Percentiles rank a stretch among this genome's conserved stretches.
Evolutionary conservation across 768 basidiomycete genomes (phyloP).

Genomic region (Termitomyces sp.): DNA sequence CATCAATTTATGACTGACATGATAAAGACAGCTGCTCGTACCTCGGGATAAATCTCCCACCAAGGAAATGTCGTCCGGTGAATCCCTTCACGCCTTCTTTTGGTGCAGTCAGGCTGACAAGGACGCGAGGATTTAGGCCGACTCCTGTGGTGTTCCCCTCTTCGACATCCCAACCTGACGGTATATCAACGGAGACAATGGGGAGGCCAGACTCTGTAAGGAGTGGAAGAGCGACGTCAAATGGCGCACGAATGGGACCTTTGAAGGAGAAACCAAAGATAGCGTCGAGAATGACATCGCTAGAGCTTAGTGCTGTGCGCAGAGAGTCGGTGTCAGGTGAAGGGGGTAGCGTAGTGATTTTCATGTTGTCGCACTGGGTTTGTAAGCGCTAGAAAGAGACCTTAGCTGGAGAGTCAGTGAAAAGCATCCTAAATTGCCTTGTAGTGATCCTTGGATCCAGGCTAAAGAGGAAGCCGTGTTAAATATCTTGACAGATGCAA

Average conservation of each 20-base stretch:
- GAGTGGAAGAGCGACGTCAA: slow-evolving; percentile 70
- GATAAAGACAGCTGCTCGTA: slow-evolving; percentile 32
- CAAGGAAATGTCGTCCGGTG: slow-evolving; percentile 85
- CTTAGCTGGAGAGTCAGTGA: neutral
- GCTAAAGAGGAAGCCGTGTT: slow-evolving; percentile 37
- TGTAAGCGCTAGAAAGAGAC: slow-evolving; percentile 58
- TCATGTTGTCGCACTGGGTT: slow-evolving; percentile 86
- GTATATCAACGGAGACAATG: slow-evolving; percentile 93
- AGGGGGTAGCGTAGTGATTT: slow-evolving; percentile 66
- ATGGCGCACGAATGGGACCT: slow-evolving; percentile 86
- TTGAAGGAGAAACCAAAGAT: slow-evolving; percentile 99
- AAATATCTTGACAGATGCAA: neutral
- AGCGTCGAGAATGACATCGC: slow-evolving; percentile 89
- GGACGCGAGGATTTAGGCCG: slow-evolving; percentile 70
- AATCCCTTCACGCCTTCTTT: slow-evolving; percentile 83
- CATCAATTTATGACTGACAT: neutral
- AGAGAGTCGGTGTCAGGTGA: slow-evolving; percentile 45
- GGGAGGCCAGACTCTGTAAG: slow-evolving; percentile 66
- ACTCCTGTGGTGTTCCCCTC: slow-evolving; percentile 55
- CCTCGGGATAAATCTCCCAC: slow-evolving; percentile 91
- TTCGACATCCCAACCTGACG: slow-evolving; percentile 96
- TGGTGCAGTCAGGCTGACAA: slow-evolving; percentile 92
- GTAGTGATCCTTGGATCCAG: slow-evolving; percentile 92
- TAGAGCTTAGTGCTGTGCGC: slow-evolving; percentile 45
- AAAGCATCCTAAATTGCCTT: slow-evolving; percentile 41